Conservation (phyloP, 495 filamentous ascomycete species). For the Cudoniella acicularis region DNA sequence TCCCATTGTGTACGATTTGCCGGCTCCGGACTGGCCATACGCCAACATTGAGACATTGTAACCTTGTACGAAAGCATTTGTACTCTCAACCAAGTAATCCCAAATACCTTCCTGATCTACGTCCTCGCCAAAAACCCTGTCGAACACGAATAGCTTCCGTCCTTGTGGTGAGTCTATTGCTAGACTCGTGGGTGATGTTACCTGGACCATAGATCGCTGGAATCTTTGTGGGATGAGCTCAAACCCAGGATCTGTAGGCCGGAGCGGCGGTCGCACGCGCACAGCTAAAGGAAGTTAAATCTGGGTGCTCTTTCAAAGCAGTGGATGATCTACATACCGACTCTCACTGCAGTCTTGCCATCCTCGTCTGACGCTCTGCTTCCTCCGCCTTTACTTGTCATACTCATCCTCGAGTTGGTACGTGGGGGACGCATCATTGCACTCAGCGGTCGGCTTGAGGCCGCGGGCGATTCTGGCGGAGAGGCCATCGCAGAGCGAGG, state of each 20-base stretch:
- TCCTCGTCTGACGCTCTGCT: constrained; percentile 92
- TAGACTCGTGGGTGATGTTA: constrained; percentile 77
- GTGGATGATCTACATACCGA: constrained; percentile 66
- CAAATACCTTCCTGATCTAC: constrained; percentile 86
- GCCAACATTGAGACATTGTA: constrained; percentile 99
- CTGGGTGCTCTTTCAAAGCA: constrained; percentile 18
- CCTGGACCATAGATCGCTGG: constrained; percentile 88
- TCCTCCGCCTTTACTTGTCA: constrained; percentile 72
- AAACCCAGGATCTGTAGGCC: constrained; percentile 80
- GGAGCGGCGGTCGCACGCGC: constrained; percentile 86
- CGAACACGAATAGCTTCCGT: constrained; percentile 92
- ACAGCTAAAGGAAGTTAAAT: constrained; percentile 46
- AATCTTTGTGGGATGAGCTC: constrained; percentile 95
- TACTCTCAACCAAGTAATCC: constrained; percentile 90
- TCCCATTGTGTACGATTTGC: constrained; percentile 99
- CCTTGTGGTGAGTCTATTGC: constrained; percentile 88
- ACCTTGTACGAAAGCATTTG: constrained; percentile 86
- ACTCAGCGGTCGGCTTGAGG: constrained; percentile 72
- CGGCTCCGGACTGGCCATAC: constrained; percentile 99
- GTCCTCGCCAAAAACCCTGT: constrained; percentile 86
- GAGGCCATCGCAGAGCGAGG: constrained; percentile 45
- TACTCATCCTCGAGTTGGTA: constrained; percentile 87
- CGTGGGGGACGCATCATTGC: constrained; percentile 74
- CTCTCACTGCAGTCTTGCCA: constrained; percentile 95
- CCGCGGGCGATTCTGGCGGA: constrained; percentile 47